phyloP scores from a whole-genome alignment of 78 protist genomes.

The Dictyostelium intermedium region DNA sequence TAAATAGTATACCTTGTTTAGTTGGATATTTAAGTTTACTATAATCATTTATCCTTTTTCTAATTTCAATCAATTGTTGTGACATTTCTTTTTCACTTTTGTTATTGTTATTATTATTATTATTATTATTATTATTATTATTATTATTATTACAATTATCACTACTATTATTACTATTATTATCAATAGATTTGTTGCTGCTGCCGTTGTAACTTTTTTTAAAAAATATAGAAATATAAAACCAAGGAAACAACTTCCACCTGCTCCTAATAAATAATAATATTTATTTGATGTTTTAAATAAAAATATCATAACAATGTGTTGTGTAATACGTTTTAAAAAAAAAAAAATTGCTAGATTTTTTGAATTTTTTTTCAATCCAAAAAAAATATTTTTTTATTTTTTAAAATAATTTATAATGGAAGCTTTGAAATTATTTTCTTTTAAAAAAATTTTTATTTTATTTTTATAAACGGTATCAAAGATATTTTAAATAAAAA shows the following conservation, averaged over 20 bases:
- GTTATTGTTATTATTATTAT: background rate
- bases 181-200: background rate
- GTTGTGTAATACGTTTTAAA: no score
- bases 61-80: slow-evolving; percentile 20
- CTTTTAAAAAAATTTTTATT: no score
- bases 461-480: no score
- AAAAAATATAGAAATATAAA: background rate
- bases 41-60: background rate
- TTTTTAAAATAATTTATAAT: no score
- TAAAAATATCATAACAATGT: slow-evolving; percentile 1
- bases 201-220: background rate
- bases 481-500: no score
- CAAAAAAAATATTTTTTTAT: no score
- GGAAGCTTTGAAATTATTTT: no score
- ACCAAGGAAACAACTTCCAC: background rate
- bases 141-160: no score
- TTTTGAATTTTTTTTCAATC: no score
- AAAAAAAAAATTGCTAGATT: no score
- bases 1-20: background rate
- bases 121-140: background rate
- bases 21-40: background rate
- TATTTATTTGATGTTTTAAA: slow-evolving; percentile 1
- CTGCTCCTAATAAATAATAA: background rate
- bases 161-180: background rate
- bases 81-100: background rate